Conservation (phyloP, 345 rosid genomes). For the Lenwebbia sp. region DNA sequence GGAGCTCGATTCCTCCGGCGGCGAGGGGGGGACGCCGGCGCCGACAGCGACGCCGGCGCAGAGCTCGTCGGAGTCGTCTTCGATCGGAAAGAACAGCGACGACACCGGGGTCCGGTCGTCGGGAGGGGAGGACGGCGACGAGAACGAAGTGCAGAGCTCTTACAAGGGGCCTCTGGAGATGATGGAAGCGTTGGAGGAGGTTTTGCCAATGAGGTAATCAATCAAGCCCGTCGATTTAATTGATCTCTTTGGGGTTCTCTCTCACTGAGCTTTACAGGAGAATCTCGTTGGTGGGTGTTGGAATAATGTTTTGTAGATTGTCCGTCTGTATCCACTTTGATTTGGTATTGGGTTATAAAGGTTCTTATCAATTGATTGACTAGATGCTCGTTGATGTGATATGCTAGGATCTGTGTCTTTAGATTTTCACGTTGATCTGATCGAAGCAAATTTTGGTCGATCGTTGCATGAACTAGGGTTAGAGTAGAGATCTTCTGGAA, state of each 20-base stretch:
- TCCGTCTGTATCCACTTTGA: not conserved
- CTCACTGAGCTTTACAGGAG: not conserved
- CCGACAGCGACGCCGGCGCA: not conserved
- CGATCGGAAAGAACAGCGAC: conserved; percentile 57
- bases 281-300: not conserved
- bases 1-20: not conserved
- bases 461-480: not conserved
- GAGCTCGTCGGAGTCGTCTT: conserved; percentile 24
- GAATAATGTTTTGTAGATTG: not conserved
- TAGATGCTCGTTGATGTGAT: not conserved
- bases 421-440: not conserved
- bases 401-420: not conserved
- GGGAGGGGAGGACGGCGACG: conserved; percentile 24
- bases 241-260: not conserved
- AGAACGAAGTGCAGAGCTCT: conserved; percentile 50
- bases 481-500: not conserved
- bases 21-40: conserved; percentile 7
- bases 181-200: conserved; percentile 58
- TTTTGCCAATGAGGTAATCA: conserved; percentile 45
- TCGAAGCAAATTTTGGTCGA: not conserved
- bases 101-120: conserved; percentile 16
- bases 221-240: not conserved
- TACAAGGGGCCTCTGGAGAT: conserved; percentile 38
- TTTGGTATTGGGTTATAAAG: not conserved
- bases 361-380: not conserved